Evolutionary conservation across 1,284 basidiomycete genomes (phyloP).

Genomic region (Thelephora terrestris): DNA sequence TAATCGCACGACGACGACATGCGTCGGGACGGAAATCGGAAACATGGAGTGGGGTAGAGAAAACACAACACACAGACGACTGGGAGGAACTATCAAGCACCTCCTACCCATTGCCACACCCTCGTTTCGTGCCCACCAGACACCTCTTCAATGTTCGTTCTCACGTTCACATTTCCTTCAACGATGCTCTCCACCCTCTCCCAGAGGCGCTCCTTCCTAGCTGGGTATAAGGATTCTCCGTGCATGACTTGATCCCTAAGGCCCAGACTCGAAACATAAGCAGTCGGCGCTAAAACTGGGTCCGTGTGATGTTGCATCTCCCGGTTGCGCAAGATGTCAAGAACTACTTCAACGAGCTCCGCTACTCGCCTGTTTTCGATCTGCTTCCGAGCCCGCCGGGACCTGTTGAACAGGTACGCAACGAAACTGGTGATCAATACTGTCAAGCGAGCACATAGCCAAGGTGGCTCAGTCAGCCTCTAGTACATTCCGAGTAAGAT

Average conservation of each 20-base stretch:
- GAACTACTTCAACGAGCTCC: constrained; percentile 69
- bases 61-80: neutral
- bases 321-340: constrained; percentile 79
- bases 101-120: constrained; percentile 78
- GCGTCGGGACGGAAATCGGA: neutral
- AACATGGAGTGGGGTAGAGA: neutral
- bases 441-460: neutral
- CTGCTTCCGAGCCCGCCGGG: constrained; percentile 39
- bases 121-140: constrained; percentile 81
- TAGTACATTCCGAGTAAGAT: neutral
- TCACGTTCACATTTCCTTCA: constrained; percentile 92
- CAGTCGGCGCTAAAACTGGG: constrained; percentile 65
- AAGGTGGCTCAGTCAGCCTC: constrained; percentile 7
- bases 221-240: constrained; percentile 64
- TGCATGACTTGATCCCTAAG: constrained; percentile 86
- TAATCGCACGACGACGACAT: neutral
- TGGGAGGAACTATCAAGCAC: constrained; percentile 23
- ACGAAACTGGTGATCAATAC: constrained; percentile 13
- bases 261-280: constrained; percentile 83
- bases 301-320: constrained; percentile 81
- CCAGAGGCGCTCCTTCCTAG: constrained; percentile 68
- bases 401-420: constrained; percentile 16
- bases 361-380: constrained; percentile 65
- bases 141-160: constrained; percentile 81
- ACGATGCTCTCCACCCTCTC: constrained; percentile 78